Evolutionary conservation across 129 eudicot species (phyloP), one percentile per base, ranked within the genome.

Genomic region (Flaveria bidentis): DNA sequence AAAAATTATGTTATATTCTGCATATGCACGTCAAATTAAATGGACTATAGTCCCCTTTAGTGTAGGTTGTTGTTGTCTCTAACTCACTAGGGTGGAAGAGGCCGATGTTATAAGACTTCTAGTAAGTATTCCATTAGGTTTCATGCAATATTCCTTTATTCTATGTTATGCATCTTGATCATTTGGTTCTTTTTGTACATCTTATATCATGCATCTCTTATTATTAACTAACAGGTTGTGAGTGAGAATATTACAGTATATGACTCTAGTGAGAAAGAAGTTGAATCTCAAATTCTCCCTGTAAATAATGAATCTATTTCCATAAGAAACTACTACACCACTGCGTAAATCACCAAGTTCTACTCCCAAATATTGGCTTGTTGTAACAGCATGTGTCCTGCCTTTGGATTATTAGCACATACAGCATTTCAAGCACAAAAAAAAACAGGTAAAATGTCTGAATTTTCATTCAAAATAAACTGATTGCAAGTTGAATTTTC

Each of bases 21-120:
- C 77, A 62, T 78, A 33, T 26, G 6, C 42, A n/a, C 5, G 52
- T 58, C n/a, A 33, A 61, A 47, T 51, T 78, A 56, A 50, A 36
- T 78, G 20, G 8, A 63, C 30, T 63, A n/a, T 76, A 78, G 51
- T 15, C 11, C 67, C 44, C 39, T 75, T 61, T 26, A 64, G 20
- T 80, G 73, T 74, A 95, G 99, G 88, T 80, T 17, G 92, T 95
- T 9, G 88, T 91, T 70, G 90, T 89, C 63, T 95, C 91, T 82
- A 91, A 95, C 71, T 82, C 99, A 68, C 80, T 91, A 11, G 99
- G 97, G 76, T 95, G 99, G 97, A 86, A 87, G 80, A 95, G 96
- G 82, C 83, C 17, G 91, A 85, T 75, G 84, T 91, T 67, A 82
- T 95, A 64, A 80, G 83, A 75, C 82, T 95, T 80, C 97, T 97